Evolutionary conservation across 129 eudicot species (phyloP).

Genomic region (Calendula officinalis): DNA sequence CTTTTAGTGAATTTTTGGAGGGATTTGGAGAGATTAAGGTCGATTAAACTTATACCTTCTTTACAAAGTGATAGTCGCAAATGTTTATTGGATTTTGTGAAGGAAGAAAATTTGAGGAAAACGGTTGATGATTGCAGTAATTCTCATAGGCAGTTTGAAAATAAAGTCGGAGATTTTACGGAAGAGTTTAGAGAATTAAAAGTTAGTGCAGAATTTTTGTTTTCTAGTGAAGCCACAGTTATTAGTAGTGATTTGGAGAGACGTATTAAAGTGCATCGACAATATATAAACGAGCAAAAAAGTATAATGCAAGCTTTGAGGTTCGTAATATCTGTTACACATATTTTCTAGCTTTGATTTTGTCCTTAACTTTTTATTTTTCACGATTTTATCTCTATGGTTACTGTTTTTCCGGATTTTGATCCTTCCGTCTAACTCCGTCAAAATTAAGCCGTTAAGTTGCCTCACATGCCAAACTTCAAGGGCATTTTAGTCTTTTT

Average conservation of each 20-base stretch:
- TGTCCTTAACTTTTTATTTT: not conserved
- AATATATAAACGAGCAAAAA: conserved; percentile 62
- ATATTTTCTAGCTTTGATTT: not conserved
- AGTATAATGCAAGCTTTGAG: conserved; percentile 90
- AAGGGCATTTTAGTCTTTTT: too few species aligned
- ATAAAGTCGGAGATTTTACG: conserved; percentile 81
- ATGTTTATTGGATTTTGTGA: conserved; percentile 76
- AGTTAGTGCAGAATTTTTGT: conserved; percentile 60
- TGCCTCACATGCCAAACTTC: too few species aligned
- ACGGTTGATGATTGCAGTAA: conserved; percentile 66
- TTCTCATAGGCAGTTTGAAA: conserved; percentile 87
- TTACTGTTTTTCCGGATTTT: too few species aligned
- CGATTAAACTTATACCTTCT: conserved; percentile 58
- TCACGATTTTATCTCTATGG: too few species aligned
- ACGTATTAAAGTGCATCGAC: conserved; percentile 64
- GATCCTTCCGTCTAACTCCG: too few species aligned
- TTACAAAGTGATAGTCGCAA: conserved; percentile 61
- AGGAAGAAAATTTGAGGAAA: conserved; percentile 73
- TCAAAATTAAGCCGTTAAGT: too few species aligned
- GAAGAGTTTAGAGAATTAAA: conserved; percentile 80
- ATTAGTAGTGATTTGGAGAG: conserved; percentile 55
- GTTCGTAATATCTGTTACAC: conserved; percentile 33
- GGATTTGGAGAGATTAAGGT: conserved; percentile 72
- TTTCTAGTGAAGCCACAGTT: conserved; percentile 65
- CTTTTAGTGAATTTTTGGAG: conserved; percentile 64